Conservation (phyloP, 73 alveolate species). For the Tetrahymena elliotti region DNA sequence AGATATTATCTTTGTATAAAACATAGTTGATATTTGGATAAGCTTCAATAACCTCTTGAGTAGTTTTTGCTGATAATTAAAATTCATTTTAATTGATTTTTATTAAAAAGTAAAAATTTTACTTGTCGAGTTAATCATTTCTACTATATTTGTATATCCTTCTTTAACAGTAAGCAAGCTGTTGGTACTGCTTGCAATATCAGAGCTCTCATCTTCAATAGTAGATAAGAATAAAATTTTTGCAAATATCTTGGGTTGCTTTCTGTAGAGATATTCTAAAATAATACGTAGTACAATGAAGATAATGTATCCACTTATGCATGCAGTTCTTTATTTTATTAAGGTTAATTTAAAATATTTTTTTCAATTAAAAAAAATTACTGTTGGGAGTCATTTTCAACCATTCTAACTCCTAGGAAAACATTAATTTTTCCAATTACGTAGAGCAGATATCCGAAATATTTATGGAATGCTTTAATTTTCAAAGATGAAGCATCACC, state of each 20-base stretch:
- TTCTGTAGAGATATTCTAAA: neutral
- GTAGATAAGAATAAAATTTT: neutral
- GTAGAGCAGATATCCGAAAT: neutral
- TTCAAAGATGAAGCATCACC: neutral
- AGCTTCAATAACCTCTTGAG: neutral
- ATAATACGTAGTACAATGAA: neutral
- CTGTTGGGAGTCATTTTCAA: neutral
- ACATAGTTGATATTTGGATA: neutral
- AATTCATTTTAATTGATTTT: neutral
- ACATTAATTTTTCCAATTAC: neutral
- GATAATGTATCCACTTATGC: neutral
- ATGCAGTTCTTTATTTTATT: neutral
- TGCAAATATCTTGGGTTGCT: neutral
- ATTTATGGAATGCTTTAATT: neutral
- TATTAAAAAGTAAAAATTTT: neutral
- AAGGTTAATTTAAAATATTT: neutral
- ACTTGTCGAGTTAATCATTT: neutral
- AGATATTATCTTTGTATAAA: neutral
- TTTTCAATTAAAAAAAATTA: neutral
- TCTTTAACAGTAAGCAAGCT: neutral
- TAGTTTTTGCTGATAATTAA: neutral
- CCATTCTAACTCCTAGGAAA: neutral
- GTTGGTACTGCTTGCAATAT: neutral
- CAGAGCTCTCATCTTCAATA: neutral
- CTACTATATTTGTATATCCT: neutral